Conservation (phyloP, 805 yeast genomes). For the Dipodascus geniculatus region DNA sequence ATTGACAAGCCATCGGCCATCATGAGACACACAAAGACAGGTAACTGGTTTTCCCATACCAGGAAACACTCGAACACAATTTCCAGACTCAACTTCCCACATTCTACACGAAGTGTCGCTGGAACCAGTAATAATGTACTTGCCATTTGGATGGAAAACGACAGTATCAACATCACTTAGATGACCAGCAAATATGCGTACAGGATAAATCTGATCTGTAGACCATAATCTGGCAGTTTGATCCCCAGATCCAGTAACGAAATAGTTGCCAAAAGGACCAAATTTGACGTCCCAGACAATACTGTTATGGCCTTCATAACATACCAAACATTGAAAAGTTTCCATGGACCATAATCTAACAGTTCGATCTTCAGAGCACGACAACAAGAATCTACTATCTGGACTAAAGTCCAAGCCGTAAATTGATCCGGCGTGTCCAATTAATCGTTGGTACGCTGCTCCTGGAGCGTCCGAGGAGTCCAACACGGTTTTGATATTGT, state of each 20-base stretch:
- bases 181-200: constrained; percentile 91
- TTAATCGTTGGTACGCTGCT: constrained; percentile 34
- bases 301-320: constrained; percentile 84
- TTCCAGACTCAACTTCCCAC: constrained; percentile 91
- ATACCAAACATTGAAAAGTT: constrained; percentile 70
- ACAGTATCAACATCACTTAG: constrained; percentile 88
- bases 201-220: constrained; percentile 88
- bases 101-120: constrained; percentile 86
- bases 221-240: constrained; percentile 95
- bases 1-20: constrained; percentile 86
- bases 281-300: constrained; percentile 94
- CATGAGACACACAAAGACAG: constrained; percentile 77
- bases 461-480: constrained; percentile 9
- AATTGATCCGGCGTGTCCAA: constrained; percentile 82
- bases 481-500: constrained; percentile 39
- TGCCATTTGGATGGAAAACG: constrained; percentile 87
- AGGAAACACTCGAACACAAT: constrained; percentile 74
- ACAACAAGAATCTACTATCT: constrained; percentile 43
- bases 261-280: constrained; percentile 88
- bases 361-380: constrained; percentile 93
- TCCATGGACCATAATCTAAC: constrained; percentile 78
- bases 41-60: constrained; percentile 81
- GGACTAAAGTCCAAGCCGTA: constrained; percentile 61
- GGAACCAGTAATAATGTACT: constrained; percentile 84
- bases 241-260: constrained; percentile 89